Evolutionary conservation across 441 rosid genomes (phyloP).

Genomic region (Iberis amara): DNA sequence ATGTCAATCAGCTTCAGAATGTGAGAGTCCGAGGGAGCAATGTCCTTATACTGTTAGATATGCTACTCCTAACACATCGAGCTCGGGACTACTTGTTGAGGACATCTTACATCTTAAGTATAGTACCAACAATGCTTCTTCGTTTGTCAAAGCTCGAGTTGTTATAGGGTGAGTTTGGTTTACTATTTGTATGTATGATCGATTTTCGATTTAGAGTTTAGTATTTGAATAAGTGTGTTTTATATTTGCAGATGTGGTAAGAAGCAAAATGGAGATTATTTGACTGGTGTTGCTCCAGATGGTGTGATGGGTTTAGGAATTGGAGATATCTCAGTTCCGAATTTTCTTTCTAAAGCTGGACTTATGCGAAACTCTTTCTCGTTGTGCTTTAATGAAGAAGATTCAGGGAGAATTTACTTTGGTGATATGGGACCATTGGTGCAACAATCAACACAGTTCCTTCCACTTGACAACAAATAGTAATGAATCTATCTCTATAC

Average conservation of each 20-base stretch:
- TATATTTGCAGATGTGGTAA: slow-evolving; percentile 62
- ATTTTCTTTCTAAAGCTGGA: slow-evolving; percentile 69
- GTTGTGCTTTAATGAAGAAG: slow-evolving; percentile 66
- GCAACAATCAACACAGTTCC: slow-evolving; percentile 61
- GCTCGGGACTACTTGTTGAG: slow-evolving; percentile 71
- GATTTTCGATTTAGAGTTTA: slow-evolving; percentile 12
- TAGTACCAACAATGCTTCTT: slow-evolving; percentile 27
- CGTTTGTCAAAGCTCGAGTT: slow-evolving; percentile 59
- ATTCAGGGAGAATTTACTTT: slow-evolving; percentile 70
- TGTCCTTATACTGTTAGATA: slow-evolving; percentile 58
- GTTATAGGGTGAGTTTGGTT: slow-evolving; percentile 48
- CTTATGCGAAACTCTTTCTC: slow-evolving; percentile 68
- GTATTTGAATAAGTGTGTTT: slow-evolving; percentile 13
- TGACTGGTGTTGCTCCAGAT: slow-evolving; percentile 76
- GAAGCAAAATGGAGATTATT: slow-evolving; percentile 73
- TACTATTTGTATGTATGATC: background rate
- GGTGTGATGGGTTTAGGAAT: slow-evolving; percentile 84
- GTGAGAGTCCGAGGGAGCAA: slow-evolving; percentile 54
- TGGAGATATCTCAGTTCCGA: slow-evolving; percentile 69
- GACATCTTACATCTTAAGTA: slow-evolving; percentile 61
- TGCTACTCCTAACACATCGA: slow-evolving; percentile 52
- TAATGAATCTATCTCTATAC: slow-evolving; percentile 26
- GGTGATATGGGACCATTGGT: slow-evolving; percentile 64
- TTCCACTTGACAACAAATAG: slow-evolving; percentile 52
- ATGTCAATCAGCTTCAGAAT: slow-evolving; percentile 45